Conservation (phyloP, 257 asterid genomes). For the Nicotiana otophora region DNA sequence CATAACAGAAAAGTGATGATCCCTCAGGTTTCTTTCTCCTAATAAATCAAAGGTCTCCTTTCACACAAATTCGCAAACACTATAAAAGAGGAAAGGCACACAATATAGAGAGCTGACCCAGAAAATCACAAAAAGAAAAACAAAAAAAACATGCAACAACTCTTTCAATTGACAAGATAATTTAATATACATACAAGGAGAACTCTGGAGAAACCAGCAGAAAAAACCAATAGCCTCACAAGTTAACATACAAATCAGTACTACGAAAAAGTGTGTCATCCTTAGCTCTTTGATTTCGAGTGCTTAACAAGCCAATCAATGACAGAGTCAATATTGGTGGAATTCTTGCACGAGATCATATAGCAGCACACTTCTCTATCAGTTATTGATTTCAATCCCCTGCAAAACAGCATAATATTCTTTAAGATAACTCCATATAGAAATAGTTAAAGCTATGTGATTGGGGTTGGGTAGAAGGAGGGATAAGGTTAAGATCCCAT, state of each 20-base stretch:
- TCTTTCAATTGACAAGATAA: slow-evolving; percentile 13
- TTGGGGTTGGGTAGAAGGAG: background rate
- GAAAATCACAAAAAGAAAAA: background rate
- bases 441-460: background rate
- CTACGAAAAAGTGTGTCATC: background rate
- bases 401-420: slow-evolving; percentile 23
- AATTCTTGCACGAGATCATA: slow-evolving; percentile 97
- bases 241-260: slow-evolving; percentile 26
- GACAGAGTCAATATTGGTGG: slow-evolving; percentile 89
- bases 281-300: slow-evolving; percentile 83
- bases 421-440: background rate
- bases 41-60: background rate
- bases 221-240: slow-evolving; percentile 5
- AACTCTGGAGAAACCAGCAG: slow-evolving; percentile 4
- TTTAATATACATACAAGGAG: slow-evolving; percentile 17
- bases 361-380: slow-evolving; percentile 98
- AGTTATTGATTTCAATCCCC: slow-evolving; percentile 75
- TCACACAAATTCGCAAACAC: background rate
- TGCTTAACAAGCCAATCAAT: slow-evolving; percentile 96
- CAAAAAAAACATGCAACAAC: background rate
- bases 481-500: background rate
- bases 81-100: background rate
- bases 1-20: background rate
- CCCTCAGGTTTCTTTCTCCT: background rate
- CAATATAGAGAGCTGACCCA: background rate